These are phyloP conservation scores for Annona squamosa DNA, from an alignment of 164 flowering plant species.

Conservation along the genomic window DNA sequence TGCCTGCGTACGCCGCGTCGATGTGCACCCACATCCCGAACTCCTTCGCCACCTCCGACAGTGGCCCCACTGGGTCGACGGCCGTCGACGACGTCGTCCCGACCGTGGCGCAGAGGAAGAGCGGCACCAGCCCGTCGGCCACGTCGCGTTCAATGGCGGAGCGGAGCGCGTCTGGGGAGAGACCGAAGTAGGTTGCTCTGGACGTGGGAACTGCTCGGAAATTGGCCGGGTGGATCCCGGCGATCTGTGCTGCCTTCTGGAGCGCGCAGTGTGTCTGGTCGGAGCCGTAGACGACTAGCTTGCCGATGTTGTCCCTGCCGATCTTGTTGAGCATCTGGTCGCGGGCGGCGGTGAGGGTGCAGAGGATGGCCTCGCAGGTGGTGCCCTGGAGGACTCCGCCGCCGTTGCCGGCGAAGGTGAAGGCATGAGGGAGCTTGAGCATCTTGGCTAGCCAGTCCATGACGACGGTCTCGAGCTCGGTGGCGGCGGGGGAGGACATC, in stretches of 20 bases:
- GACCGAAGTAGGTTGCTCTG: conserved; percentile 12
- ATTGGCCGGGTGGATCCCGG: conserved; percentile 44
- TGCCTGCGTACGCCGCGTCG: conserved; percentile 73
- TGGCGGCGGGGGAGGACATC: conserved; percentile 65
- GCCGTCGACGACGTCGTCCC: conserved; percentile 50
- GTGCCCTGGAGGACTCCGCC: conserved; percentile 74
- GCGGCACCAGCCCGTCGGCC: conserved; percentile 25
- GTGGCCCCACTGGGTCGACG: conserved; percentile 31
- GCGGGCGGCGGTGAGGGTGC: conserved; percentile 45
- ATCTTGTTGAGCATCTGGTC: conserved; percentile 27
- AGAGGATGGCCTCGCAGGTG: conserved; percentile 55
- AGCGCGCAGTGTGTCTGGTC: conserved; percentile 60
- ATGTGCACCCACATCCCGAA: conserved; percentile 45
- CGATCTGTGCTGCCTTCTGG: conserved; percentile 49
- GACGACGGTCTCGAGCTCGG: conserved; percentile 46
- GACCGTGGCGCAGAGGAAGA: conserved; percentile 40
- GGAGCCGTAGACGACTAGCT: conserved; percentile 27
- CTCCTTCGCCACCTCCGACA: conserved; percentile 27
- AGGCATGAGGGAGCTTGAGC: conserved; percentile 38
- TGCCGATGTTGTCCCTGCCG: conserved; percentile 26
- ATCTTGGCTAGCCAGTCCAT: conserved; percentile 50
- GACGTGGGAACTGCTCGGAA: conserved; percentile 35
- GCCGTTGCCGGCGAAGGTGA: conserved; percentile 48
- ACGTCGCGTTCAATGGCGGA: conserved; percentile 20
- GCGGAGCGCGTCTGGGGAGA: conserved; percentile 17